Evolutionary conservation across 768 basidiomycete genomes (phyloP).

Genomic region (Mrakia hoshinonis): DNA sequence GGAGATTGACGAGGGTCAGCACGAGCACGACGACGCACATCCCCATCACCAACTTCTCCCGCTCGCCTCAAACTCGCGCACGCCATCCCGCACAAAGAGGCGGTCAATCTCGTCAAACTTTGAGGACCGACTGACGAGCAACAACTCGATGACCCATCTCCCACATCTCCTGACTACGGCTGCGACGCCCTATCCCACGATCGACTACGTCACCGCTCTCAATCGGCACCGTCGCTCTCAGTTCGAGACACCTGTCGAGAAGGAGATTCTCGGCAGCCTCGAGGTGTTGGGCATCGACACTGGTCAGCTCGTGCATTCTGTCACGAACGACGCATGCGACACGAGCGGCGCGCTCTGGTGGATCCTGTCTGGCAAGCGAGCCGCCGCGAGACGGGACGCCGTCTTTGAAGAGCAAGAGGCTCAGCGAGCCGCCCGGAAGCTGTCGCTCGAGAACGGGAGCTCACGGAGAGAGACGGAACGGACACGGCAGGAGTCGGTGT

Average conservation of each 20-base stretch:
- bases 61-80: constrained; percentile 51
- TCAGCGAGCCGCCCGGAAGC: not conserved
- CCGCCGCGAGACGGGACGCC: constrained; percentile 46
- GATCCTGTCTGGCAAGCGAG: constrained; percentile 72
- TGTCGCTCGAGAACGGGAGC: not conserved
- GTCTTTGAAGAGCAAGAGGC: constrained; percentile 21
- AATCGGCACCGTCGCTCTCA: constrained; percentile 55
- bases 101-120: constrained; percentile 81
- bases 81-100: constrained; percentile 88
- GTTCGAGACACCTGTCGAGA: constrained; percentile 77
- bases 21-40: constrained; percentile 33
- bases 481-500: not conserved
- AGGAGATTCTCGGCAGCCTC: constrained; percentile 66
- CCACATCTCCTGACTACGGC: constrained; percentile 25
- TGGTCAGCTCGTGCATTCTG: constrained; percentile 89
- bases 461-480: not conserved
- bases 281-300: constrained; percentile 78
- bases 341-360: constrained; percentile 87
- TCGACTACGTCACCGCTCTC: constrained; percentile 45
- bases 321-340: constrained; percentile 85
- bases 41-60: constrained; percentile 49
- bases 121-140: constrained; percentile 41
- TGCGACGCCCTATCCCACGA: constrained; percentile 36
- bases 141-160: constrained; percentile 32
- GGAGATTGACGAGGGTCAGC: constrained; percentile 37